Evolutionary conservation across 441 rosid genomes (phyloP).

Genomic region (Euphorbia schlechtendalii): DNA sequence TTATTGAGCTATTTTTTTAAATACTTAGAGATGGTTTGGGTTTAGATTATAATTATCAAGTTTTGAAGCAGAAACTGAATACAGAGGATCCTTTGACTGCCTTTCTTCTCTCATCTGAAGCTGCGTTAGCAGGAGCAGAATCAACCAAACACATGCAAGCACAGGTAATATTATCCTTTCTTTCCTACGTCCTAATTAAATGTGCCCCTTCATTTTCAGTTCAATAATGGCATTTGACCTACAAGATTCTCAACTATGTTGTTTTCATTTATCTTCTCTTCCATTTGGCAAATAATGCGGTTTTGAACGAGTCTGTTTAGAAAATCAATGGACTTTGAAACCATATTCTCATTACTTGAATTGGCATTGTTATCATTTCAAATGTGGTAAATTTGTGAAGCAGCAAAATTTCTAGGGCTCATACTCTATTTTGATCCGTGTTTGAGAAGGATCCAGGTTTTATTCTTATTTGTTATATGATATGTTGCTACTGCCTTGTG

Average conservation of each 20-base stretch:
- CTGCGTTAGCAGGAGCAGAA: conserved; percentile 85
- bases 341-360: background rate
- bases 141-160: conserved; percentile 84
- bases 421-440: too few species aligned
- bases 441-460: too few species aligned
- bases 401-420: too few species aligned
- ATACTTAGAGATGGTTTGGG: conserved; percentile 4
- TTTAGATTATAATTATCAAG: conserved; percentile 7
- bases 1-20: background rate
- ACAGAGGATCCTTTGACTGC: conserved; percentile 72
- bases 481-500: too few species aligned
- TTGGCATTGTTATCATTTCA: background rate
- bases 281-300: too few species aligned
- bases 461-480: too few species aligned
- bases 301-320: background rate
- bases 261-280: too few species aligned
- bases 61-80: conserved; percentile 50
- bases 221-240: background rate
- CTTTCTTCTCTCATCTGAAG: conserved; percentile 73
- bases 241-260: too few species aligned
- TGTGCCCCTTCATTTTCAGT: background rate
- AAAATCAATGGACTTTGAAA: background rate
- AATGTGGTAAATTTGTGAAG: background rate
- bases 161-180: conserved; percentile 43
- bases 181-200: conserved; percentile 2